Conservation (phyloP, 164 flowering plant genomes). For the Stephania yunnanensis region DNA sequence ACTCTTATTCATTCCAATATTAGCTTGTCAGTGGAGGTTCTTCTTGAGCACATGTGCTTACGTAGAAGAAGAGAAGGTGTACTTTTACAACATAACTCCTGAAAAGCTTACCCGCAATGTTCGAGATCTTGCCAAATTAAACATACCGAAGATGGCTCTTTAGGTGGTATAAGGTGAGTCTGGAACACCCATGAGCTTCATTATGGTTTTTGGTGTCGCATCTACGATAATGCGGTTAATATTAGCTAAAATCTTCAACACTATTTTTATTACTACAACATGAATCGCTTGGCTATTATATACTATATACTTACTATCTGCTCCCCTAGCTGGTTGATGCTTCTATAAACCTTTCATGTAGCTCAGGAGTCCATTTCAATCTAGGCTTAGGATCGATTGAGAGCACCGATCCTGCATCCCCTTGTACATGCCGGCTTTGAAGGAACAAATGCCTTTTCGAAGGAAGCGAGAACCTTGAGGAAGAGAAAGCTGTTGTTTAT, state of each 20-base stretch:
- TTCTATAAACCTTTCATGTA: constrained; percentile 81
- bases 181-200: constrained; percentile 95
- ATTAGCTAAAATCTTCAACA: no score
- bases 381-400: constrained; percentile 98
- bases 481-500: constrained; percentile 46
- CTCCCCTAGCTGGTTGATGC: constrained; percentile 83
- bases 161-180: constrained; percentile 88
- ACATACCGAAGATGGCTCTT: constrained; percentile 92
- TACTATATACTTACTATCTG: no score
- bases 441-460: constrained; percentile 65
- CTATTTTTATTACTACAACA: no score
- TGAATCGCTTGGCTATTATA: no score
- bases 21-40: constrained; percentile 68
- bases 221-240: no score
- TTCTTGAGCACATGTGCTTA: constrained; percentile 90
- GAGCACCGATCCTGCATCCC: constrained; percentile 86
- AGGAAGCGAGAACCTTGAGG: constrained; percentile 46
- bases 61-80: constrained; percentile 27
- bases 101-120: not conserved
- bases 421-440: constrained; percentile 55
- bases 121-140: not conserved
- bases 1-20: constrained; percentile 36
- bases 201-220: no score
- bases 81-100: not conserved
- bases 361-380: constrained; percentile 92